A percentile compares a stretch with the other conserved stretches of the same genome.
Evolutionary conservation across 1,284 basidiomycete species (phyloP).

Genomic region (Lignosus rhinocerotis): DNA sequence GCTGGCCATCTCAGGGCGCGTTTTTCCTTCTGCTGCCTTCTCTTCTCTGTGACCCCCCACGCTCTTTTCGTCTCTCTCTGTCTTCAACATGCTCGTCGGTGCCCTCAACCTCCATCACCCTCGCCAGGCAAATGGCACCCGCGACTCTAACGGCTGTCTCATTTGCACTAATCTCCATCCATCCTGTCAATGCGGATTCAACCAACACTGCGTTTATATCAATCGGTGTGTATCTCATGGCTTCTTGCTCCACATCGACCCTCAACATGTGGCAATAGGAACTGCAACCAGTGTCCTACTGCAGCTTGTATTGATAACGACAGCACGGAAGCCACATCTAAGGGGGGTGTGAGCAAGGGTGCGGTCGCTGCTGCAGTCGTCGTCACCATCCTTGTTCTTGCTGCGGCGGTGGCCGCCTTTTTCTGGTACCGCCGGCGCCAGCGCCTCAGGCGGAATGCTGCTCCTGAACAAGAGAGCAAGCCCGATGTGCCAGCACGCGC

Average conservation of each 20-base stretch:
- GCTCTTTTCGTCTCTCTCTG: slow-evolving; percentile 31
- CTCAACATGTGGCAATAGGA: slow-evolving; percentile 40
- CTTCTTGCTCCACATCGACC: slow-evolving; percentile 13
- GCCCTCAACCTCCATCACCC: slow-evolving; percentile 44
- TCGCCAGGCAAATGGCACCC: slow-evolving; percentile 28
- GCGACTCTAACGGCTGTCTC: slow-evolving; percentile 29
- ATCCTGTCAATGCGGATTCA: slow-evolving; percentile 51
- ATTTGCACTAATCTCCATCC: slow-evolving; percentile 40
- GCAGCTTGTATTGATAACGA: slow-evolving; percentile 47
- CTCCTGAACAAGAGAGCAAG: slow-evolving; percentile 44
- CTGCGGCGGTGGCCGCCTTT: slow-evolving; percentile 48
- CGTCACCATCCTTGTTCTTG: slow-evolving; percentile 61
- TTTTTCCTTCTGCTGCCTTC: slow-evolving; percentile 17
- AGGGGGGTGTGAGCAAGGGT: slow-evolving; percentile 57
- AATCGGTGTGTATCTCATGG: slow-evolving; percentile 46
- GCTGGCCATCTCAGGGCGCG: slow-evolving; percentile 36
- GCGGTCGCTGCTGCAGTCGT: slow-evolving; percentile 75
- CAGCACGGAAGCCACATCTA: slow-evolving; percentile 23
- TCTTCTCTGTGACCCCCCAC: slow-evolving; percentile 34
- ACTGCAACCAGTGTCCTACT: slow-evolving; percentile 53
- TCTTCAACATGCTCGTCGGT: slow-evolving; percentile 48
- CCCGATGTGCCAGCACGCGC: slow-evolving; percentile 70
- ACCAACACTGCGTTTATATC: slow-evolving; percentile 59
- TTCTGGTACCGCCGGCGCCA: slow-evolving; percentile 60
- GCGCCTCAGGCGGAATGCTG: slow-evolving; percentile 35